Evolutionary conservation across 2,329 filamentous ascomycete genomes (phyloP).

Genomic region (Epichloe baconii): DNA sequence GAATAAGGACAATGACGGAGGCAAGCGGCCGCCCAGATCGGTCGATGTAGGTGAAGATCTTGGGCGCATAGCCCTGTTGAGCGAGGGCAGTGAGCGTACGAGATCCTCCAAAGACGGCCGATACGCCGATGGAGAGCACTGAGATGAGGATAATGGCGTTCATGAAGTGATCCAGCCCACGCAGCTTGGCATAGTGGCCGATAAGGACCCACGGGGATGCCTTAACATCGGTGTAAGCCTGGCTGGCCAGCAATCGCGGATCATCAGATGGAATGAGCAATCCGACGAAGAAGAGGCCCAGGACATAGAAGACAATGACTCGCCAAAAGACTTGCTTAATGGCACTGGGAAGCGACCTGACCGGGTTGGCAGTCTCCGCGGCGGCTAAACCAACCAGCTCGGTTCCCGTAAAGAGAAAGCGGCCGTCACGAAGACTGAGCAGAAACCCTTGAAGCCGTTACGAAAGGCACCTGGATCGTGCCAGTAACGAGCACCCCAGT

Average conservation of each 20-base stretch:
- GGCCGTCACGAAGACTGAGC: slow-evolving; percentile 55
- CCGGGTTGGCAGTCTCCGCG: slow-evolving; percentile 53
- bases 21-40: slow-evolving; percentile 36
- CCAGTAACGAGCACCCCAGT: slow-evolving; percentile 31
- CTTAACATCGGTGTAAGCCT: slow-evolving; percentile 28
- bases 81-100: slow-evolving; percentile 43
- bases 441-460: slow-evolving; percentile 58
- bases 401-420: slow-evolving; percentile 54
- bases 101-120: slow-evolving; percentile 40
- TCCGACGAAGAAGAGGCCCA: slow-evolving; percentile 36
- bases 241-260: slow-evolving; percentile 28
- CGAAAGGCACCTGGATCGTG: slow-evolving; percentile 41
- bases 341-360: slow-evolving; percentile 60
- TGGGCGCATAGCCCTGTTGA: slow-evolving; percentile 42
- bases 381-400: slow-evolving; percentile 59
- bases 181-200: slow-evolving; percentile 32
- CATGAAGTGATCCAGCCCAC: slow-evolving; percentile 36
- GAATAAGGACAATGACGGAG: slow-evolving; percentile 31
- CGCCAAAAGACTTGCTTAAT: slow-evolving; percentile 59
- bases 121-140: slow-evolving; percentile 41
- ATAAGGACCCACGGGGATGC: slow-evolving; percentile 39
- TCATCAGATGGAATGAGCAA: slow-evolving; percentile 32
- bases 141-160: slow-evolving; percentile 41
- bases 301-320: slow-evolving; percentile 37
- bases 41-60: slow-evolving; percentile 40